Conservation (phyloP, 2,329 filamentous ascomycete species). For the Sodiomyces alkalinus region DNA sequence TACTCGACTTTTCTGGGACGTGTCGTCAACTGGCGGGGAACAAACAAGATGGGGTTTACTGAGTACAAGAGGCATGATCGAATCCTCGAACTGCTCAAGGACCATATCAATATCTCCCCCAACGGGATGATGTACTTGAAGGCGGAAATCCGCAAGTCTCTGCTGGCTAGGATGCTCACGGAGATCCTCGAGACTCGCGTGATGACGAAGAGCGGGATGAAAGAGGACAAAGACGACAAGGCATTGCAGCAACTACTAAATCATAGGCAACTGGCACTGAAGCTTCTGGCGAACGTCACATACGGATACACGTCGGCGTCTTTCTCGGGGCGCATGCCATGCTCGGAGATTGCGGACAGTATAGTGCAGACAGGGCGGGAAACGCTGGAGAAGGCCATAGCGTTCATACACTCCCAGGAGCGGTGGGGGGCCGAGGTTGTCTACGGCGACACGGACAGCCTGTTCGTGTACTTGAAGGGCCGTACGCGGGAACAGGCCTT, state of each 20-base stretch:
- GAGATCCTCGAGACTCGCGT: constrained; percentile 92
- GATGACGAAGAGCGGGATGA: constrained; percentile 98
- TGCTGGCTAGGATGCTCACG: constrained; percentile 89
- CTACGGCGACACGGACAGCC: constrained; percentile 91
- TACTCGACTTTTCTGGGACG: constrained; percentile 93
- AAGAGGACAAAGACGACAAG: constrained; percentile 77
- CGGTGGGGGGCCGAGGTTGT: constrained; percentile 93
- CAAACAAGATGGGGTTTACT: constrained; percentile 86
- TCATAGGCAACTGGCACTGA: constrained; percentile 85
- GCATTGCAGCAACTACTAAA: constrained; percentile 75
- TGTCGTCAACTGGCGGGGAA: constrained; percentile 74
- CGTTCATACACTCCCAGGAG: constrained; percentile 74
- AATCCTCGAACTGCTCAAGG: constrained; percentile 60
- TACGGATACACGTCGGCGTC: constrained; percentile 96
- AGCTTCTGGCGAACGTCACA: constrained; percentile 95
- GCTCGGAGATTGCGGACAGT: constrained; percentile 92
- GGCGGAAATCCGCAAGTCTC: constrained; percentile 68
- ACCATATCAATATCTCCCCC: constrained; percentile 81
- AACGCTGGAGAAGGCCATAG: constrained; percentile 86
- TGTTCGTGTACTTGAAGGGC: constrained; percentile 83
- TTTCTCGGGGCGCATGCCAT: constrained; percentile 95
- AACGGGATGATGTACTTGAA: constrained; percentile 96
- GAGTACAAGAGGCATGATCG: constrained; percentile 70
- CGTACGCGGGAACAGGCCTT: constrained; percentile 82
- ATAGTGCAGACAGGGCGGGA: constrained; percentile 94